Conservation (phyloP, 371 early-diverging fungal genomes). For the Mortierella sp. region DNA sequence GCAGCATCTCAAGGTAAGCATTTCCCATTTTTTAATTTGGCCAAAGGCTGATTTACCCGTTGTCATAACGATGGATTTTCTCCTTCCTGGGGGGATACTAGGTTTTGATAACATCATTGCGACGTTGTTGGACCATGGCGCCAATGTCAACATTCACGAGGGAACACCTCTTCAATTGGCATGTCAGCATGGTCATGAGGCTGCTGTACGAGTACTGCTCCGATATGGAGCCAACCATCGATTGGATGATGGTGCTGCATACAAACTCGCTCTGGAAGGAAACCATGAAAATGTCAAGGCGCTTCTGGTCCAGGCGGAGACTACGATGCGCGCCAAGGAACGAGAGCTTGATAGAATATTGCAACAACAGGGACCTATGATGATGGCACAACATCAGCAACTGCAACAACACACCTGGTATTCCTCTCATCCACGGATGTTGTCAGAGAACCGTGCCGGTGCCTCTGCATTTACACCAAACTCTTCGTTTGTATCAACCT, state of each 20-base stretch:
- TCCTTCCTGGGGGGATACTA: constrained; percentile 2
- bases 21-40: not conserved
- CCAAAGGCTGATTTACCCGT: not conserved
- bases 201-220: constrained; percentile 75
- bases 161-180: constrained; percentile 85
- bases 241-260: constrained; percentile 56
- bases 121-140: constrained; percentile 77
- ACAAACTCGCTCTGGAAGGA: constrained; percentile 45
- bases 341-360: constrained; percentile 36
- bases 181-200: constrained; percentile 68
- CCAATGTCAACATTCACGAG: constrained; percentile 74
- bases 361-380: constrained; percentile 28
- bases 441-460: constrained; percentile 12
- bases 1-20: constrained; percentile 46
- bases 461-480: constrained; percentile 1
- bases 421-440: constrained; percentile 14
- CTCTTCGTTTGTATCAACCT: not conserved
- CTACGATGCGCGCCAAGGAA: constrained; percentile 46
- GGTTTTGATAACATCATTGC: constrained; percentile 44
- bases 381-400: constrained; percentile 21
- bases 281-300: constrained; percentile 40
- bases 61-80: constrained; percentile 3
- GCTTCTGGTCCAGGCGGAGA: constrained; percentile 47
- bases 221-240: constrained; percentile 73
- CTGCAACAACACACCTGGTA: constrained; percentile 7